Evolutionary conservation across 148 eudicot genomes (phyloP), one percentile per base, ranked within the genome.

Genomic region (Vaccinium macrocarpon): DNA sequence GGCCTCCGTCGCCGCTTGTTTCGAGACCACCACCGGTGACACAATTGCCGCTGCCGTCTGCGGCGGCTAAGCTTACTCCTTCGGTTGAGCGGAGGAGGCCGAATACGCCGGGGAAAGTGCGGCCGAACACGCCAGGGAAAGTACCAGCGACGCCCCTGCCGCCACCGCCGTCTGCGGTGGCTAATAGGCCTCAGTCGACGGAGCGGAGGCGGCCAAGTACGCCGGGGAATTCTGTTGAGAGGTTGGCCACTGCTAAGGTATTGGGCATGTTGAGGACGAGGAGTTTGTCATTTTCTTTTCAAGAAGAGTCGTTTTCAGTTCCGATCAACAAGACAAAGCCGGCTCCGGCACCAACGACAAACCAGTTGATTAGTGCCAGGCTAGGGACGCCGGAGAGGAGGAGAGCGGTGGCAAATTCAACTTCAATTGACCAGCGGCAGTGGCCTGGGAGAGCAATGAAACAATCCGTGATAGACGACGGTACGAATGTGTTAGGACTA

Each of bases 261-360:
- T 52, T 93, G 85, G 83, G 90, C 71, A 84, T 88, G 38, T 88
- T 93, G 76, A 78, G 70, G 29, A 62, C 82, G 81, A 88, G 93
- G 92, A 91, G 92, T 74, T 78, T 92, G 82, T 92, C 98, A 32
- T 92, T 89, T 51, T 96, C 98, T 76, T 96, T 94, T 86, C 98
- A 94, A 81, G 98, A 98, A 4, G 92, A 90, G 83, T 86, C 93
- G 85, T 88, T 82, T 84, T 84, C 87, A 42, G 6, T 86, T 73
- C 88, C 91, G 56, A 76, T 15, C 29, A 82, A 81, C 42, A 92
- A 82, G 88, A 86, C 84, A 70, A 90, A 90, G 87, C 85, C 84
- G n/a, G 86, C 89, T 77, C 88, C 91, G 1, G 61, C 84, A 0
- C 57, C 19, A 0, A 4, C 57, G 50, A 50, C 85, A 82, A 85